A percentile compares a stretch with the other conserved stretches of the same genome.
Evolutionary conservation across 2,329 filamentous ascomycete species (phyloP).

Genomic region (Shiraia bambusicola): DNA sequence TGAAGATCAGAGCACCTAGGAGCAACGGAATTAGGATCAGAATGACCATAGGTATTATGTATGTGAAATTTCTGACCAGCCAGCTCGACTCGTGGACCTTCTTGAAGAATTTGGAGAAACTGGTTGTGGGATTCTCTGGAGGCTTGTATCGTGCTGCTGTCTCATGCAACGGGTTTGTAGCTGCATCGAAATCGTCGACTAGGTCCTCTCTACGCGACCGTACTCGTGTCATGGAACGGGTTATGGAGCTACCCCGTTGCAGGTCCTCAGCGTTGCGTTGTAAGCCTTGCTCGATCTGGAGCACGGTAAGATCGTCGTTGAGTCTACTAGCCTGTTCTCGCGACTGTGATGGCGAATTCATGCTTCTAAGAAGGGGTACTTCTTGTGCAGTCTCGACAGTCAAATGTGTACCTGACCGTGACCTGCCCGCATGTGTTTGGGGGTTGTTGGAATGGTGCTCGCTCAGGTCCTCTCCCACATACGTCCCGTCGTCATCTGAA

Average conservation of each 20-base stretch:
- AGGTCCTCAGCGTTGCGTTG: slow-evolving; percentile 46
- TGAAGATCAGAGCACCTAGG: slow-evolving; percentile 62
- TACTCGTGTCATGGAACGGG: slow-evolving; percentile 52
- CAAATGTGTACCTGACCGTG: slow-evolving; percentile 47
- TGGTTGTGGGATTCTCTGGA: slow-evolving; percentile 62
- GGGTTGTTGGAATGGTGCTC: slow-evolving; percentile 29
- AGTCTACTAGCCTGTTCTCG: slow-evolving; percentile 63
- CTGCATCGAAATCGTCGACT: slow-evolving; percentile 66
- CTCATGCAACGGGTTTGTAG: slow-evolving; percentile 69
- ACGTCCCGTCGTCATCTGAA: slow-evolving; percentile 44
- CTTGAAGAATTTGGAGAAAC: slow-evolving; percentile 65
- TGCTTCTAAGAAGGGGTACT: slow-evolving; percentile 26
- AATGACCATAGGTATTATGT: slow-evolving; percentile 65
- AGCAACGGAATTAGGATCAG: slow-evolving; percentile 69
- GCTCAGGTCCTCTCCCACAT: slow-evolving; percentile 39
- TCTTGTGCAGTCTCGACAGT: slow-evolving; percentile 51
- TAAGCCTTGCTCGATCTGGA: slow-evolving; percentile 64
- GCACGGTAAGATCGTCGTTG: slow-evolving; percentile 66
- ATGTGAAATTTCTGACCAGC: slow-evolving; percentile 69
- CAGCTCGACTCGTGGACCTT: slow-evolving; percentile 65
- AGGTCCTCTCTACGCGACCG: slow-evolving; percentile 58
- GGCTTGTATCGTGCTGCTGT: slow-evolving; percentile 66
- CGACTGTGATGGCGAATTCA: slow-evolving; percentile 56
- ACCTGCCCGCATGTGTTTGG: slow-evolving; percentile 13
- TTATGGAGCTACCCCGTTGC: slow-evolving; percentile 37